Evolutionary conservation across 2,329 filamentous ascomycete species (phyloP).

Genomic region (Cordyceps farinosa): DNA sequence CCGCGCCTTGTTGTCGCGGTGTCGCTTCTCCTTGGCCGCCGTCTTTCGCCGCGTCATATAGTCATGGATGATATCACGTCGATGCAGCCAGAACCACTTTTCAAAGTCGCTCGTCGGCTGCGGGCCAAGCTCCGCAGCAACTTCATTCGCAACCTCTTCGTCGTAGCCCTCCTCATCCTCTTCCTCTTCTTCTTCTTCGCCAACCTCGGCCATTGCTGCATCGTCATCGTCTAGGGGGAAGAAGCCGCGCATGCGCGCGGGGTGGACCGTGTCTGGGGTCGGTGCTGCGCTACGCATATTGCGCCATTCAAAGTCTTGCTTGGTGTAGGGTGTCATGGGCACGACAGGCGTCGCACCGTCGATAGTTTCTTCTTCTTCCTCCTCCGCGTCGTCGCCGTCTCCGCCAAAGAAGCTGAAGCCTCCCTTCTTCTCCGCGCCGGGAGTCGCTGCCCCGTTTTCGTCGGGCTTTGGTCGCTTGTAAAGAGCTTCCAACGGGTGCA

Average conservation of each 20-base stretch:
- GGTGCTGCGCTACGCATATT: constrained; percentile 83
- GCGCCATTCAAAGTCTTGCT: constrained; percentile 71
- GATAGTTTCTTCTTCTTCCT: constrained; percentile 26
- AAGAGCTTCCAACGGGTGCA: constrained; percentile 87
- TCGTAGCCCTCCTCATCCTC: constrained; percentile 22
- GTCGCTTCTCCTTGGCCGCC: constrained; percentile 63
- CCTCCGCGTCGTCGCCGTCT: constrained; percentile 45
- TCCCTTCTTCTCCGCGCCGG: constrained; percentile 43
- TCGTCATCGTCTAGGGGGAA: constrained; percentile 46
- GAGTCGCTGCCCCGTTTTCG: constrained; percentile 32
- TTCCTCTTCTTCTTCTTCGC: constrained; percentile 29
- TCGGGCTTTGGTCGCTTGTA: constrained; percentile 69
- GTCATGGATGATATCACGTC: constrained; percentile 60
- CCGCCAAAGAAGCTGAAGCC: constrained; percentile 75
- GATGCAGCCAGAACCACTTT: constrained; percentile 65
- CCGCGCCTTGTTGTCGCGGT: constrained; percentile 60
- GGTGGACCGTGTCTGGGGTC: constrained; percentile 87
- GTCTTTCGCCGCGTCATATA: constrained; percentile 64
- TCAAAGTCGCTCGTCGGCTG: constrained; percentile 52
- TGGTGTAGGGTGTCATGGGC: constrained; percentile 81
- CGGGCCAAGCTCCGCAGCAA: constrained; percentile 17
- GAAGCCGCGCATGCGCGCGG: constrained; percentile 59
- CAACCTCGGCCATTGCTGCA: constrained; percentile 28
- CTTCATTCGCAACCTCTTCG: constrained; percentile 3
- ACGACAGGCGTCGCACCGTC: constrained; percentile 30